These are phyloP conservation scores for Medicago lupulina DNA, from an alignment of 306 rosid genomes.

Conservation along the genomic window DNA sequence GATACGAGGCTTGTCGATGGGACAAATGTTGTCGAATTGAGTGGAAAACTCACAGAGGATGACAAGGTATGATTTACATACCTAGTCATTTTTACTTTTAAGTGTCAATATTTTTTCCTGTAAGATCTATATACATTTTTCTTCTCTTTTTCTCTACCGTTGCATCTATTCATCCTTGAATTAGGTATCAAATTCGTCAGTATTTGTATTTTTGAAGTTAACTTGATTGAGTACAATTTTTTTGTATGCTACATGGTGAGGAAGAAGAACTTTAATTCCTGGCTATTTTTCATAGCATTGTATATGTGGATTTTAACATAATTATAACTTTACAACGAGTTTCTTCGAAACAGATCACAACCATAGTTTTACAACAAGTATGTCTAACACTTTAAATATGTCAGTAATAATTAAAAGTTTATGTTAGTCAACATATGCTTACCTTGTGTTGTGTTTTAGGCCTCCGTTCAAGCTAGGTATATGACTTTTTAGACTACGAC, in stretches of 20 bases:
- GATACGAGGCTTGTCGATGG: background rate
- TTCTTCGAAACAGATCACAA: no score
- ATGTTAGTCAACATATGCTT: no score
- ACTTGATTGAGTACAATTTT: no score
- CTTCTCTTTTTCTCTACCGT: background rate
- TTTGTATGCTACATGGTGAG: background rate
- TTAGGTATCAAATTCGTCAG: background rate
- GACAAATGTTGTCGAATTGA: background rate
- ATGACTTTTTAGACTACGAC: no score
- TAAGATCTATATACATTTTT: background rate
- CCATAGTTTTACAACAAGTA: no score
- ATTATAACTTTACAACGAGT: no score
- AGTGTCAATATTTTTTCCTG: background rate
- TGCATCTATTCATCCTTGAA: background rate
- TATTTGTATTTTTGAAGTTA: background rate
- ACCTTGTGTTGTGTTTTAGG: no score
- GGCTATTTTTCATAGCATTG: background rate
- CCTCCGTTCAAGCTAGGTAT: no score
- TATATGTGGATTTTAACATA: background rate
- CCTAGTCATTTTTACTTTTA: background rate
- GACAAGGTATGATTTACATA: background rate
- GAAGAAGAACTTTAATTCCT: no score
- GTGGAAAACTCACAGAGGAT: background rate
- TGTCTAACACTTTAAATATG: no score
- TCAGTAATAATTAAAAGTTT: no score